Base-by-base conservation (phyloP, 2,329 filamentous ascomycete genomes). In the Hypomyces rosellus region DNA sequence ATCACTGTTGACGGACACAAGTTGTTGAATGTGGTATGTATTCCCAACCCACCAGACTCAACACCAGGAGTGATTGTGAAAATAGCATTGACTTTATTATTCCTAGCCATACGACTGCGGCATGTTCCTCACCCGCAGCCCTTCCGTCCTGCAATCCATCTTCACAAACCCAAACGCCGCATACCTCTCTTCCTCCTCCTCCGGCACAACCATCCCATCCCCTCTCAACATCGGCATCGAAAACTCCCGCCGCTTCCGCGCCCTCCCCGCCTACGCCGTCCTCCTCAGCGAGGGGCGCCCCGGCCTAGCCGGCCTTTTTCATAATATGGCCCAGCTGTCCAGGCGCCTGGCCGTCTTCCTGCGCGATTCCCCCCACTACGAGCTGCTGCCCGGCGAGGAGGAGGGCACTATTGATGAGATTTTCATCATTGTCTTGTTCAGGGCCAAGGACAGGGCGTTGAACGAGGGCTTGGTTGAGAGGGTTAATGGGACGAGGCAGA, bases 1-100 rank as follows among this genome's bases (percentile, higher is more conserved):
- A 90, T 96, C 58, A 85, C 89, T 0, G 84, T 87, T 2, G 91
- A 96, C 61, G 87, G 80, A 0, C 92, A 97, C 67, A 96, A 96
- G 63, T 71, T 96, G n/a, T 77, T 97, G 54, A 96, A 96, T 58
- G 89, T 96, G 42, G 82, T 84, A 66, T 53, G 80, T 75, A 30
- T 33, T 15, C 39, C 8, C 8, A 25, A 25, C 14, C n/a, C 8
- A 13, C 8, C 9, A 41, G 33, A 41, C 4, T 15, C 7, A 5
- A 16, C 15, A 20, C 20, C 20, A 20, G 3, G n/a, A n/a, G 13
- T 34, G 16, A 5, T 41, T 33, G 7, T 40, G 12, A 20, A 36
- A 45, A 18, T 11, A 54, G 57, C 42, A 61, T 15, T 49, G 14
- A 42, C 33, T 18, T 36, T 45, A 22, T 20, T 34, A 46, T 16